Evolutionary conservation across 495 filamentous ascomycete species (phyloP), one percentile per base, ranked within the genome.

Genomic region (Tuber indicum): DNA sequence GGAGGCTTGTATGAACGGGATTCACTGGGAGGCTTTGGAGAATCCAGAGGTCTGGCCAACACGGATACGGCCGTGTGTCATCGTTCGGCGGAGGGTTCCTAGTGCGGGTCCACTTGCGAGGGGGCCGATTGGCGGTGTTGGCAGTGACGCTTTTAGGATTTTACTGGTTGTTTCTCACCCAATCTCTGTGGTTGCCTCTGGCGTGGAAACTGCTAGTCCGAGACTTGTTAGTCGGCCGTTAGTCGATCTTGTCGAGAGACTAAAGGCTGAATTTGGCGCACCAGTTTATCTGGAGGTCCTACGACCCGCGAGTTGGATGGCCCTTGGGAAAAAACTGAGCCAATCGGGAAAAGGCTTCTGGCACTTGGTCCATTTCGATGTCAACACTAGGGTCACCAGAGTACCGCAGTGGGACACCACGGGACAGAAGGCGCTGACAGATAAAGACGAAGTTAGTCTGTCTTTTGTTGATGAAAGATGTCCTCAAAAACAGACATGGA

Each of bases 11-110:
- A 75, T 80, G 10, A 73, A 78, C 14, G 78, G 76, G 36, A 36
- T 80, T 8, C 78, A 80, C 42, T 80, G 78, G 78, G 78, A 80
- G 58, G 78, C 58, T 0, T 44, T 80, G 17, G 78, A 80, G 46
- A 73, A 75, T 41, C 70, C 77, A 1, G 73, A 80, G 26, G 71
- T 62, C 72, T 79, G 76, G 78, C 73, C 76, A 43, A 79, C 44
- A 39, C 76, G 73, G 41, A 17, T 75, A 19, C 70, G 72, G 26
- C 76, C 76, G 8, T 72, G 44, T 26, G 71, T 80, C 36, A 79
- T 75, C 39, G 52, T 80, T 46, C 78, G 78, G 36, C 58, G 78
- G 46, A 80, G 78, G 44, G 77, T 79, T 8, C 47, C n/a, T 6
- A 75, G 49, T 6, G 42, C 21, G 17, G 32, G 75, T 70, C 32